Evolutionary conservation across 352 stramenopile species (phyloP), one percentile per base, ranked within the genome.

Genomic region (Phytopythium mirpurense): DNA sequence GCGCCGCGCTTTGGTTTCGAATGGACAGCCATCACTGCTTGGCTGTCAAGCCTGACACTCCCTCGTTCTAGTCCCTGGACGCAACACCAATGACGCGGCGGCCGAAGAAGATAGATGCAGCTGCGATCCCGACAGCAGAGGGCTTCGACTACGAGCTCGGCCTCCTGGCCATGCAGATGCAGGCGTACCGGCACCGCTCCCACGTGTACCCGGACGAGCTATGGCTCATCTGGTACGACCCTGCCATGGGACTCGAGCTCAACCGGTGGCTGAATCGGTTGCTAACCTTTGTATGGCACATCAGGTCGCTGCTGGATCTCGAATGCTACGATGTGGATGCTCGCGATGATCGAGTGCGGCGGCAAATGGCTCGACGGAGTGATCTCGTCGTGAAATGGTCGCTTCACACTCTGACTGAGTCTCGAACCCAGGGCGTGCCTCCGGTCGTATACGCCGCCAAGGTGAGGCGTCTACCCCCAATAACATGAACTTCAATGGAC

Each of bases 371-470:
- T 15, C 29, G 16, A 34, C 12, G 40, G 0, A 9, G 12, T 38
- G n/a, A 15, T 58, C 18, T 8, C 15, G 3, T 40, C 18, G 14
- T 23, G 2, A 3, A 2, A 9, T 16, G 38, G 26, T n/a, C 38
- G 8, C 11, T 9, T 59, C 7, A 23, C 27, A 43, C 10, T n/a
- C n/a, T n/a, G n/a, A 24, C 21, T 26, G 18, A 48, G 23, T 1
- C 16, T 40, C 31, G 18, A 15, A 26, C n/a, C 3, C 46, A 83
- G 72, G 77, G 74, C 0, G 60, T 80, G 1, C 74, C 74, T 5
- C 68, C 72, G 32, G 83, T 88, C 32, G 54, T 88, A 18, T 86
- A 88, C 34, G 74, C 77, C 15, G 76, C 65, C 16, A 84, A 79
- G 60, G 72, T 83, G 19, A 42, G 50, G 9, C 29, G 5, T 32